A percentile compares a stretch with the other conserved stretches of the same genome.
Evolutionary conservation across 148 eudicot species (phyloP).

Genomic region (Amaranthus cruentus): DNA sequence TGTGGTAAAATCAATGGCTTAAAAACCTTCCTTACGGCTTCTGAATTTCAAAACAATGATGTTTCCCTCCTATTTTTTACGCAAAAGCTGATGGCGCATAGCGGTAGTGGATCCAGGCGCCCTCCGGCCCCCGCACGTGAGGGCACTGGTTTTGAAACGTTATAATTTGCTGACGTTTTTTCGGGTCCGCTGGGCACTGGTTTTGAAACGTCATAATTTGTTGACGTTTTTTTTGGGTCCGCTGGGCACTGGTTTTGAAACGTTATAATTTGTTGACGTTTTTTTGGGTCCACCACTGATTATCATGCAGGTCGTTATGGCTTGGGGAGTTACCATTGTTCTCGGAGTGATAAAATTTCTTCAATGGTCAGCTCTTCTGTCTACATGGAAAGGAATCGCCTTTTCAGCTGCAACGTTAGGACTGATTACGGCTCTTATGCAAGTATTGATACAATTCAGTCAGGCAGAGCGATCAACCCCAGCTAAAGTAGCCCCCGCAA

Average conservation of each 20-base stretch:
- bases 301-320: conserved; percentile 47
- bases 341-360: conserved; percentile 49
- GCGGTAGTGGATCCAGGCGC: too few relatives aligned
- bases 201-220: too few relatives aligned
- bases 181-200: too few relatives aligned
- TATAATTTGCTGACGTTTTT: too few relatives aligned
- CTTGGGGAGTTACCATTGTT: conserved; percentile 50
- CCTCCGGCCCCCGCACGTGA: too few relatives aligned
- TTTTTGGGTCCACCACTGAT: too few relatives aligned
- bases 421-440: conserved; percentile 65
- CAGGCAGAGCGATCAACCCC: conserved; percentile 82
- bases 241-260: too few relatives aligned
- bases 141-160: too few relatives aligned
- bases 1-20: conserved; percentile 40
- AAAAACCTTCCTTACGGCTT: neutral
- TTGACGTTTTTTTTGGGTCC: too few relatives aligned
- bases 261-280: too few relatives aligned
- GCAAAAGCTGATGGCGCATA: neutral
- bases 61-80: neutral
- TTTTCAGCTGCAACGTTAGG: conserved; percentile 46
- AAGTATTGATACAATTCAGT: conserved; percentile 66
- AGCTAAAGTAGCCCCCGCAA: conserved; percentile 53
- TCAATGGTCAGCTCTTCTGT: conserved; percentile 61
- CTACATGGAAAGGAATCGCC: conserved; percentile 78
- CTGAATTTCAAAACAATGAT: neutral